Evolutionary conservation across 2,329 filamentous ascomycete genomes (phyloP).

Genomic region (Penicillium sp.): DNA sequence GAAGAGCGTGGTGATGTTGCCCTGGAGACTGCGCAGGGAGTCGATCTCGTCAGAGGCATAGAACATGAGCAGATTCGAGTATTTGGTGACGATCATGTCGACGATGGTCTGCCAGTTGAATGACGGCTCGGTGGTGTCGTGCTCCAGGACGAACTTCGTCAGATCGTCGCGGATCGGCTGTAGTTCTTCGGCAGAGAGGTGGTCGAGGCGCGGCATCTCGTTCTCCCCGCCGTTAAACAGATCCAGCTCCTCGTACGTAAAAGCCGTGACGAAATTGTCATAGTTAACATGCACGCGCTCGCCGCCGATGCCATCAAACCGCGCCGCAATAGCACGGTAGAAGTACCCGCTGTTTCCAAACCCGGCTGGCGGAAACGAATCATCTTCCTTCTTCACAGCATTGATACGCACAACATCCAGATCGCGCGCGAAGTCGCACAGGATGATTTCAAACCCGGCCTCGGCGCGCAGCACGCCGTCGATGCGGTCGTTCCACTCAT

Average conservation of each 20-base stretch:
- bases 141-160: conserved; percentile 35
- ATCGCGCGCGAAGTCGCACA: conserved; percentile 44
- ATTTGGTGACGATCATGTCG: conserved; percentile 64
- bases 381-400: conserved; percentile 18
- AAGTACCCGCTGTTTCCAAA: conserved; percentile 13
- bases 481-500: conserved; percentile 43
- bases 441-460: conserved; percentile 7
- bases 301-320: conserved; percentile 32
- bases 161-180: conserved; percentile 43
- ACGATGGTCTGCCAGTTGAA: conserved; percentile 64
- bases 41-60: conserved; percentile 26
- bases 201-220: conserved; percentile 38
- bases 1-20: conserved; percentile 27
- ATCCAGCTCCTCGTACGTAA: conserved; percentile 37
- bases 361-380: background rate
- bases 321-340: conserved; percentile 25
- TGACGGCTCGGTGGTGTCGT: conserved; percentile 23
- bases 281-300: conserved; percentile 46
- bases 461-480: conserved; percentile 4
- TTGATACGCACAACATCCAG: conserved; percentile 34
- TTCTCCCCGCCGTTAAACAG: conserved; percentile 35
- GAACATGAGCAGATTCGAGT: conserved; percentile 50
- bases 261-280: conserved; percentile 48
- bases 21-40: conserved; percentile 21
- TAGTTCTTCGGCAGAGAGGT: conserved; percentile 29